Evolutionary conservation across 2,329 filamentous ascomycete genomes (phyloP).

Genomic region (Fusarium subglutinans): DNA sequence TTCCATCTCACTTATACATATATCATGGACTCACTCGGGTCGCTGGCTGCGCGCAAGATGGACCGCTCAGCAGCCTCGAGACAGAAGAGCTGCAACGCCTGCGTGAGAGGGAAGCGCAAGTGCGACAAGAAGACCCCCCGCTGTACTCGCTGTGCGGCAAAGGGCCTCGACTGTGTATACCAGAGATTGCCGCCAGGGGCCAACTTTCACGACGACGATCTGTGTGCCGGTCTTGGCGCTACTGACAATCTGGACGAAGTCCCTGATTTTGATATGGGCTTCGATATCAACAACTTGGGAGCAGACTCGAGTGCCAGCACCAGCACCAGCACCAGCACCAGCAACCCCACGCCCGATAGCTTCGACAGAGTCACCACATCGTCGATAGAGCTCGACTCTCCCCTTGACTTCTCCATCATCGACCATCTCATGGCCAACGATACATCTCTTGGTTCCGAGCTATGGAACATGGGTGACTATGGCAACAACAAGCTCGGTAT

Average conservation of each 20-base stretch:
- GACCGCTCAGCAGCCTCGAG: slow-evolving; percentile 54
- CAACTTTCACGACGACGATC: slow-evolving; percentile 35
- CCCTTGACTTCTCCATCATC: slow-evolving; percentile 49
- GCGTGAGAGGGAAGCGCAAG: slow-evolving; percentile 57
- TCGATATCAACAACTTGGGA: slow-evolving; percentile 48
- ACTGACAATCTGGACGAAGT: slow-evolving; percentile 28
- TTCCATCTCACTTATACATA: slow-evolving; percentile 2
- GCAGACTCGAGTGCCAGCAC: slow-evolving; percentile 38
- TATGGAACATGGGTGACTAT: slow-evolving; percentile 43
- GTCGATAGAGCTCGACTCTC: slow-evolving; percentile 41
- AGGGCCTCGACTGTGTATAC: slow-evolving; percentile 55
- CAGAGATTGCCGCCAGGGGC: slow-evolving; percentile 46
- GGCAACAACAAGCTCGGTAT: slow-evolving; percentile 45
- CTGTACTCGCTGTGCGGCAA: slow-evolving; percentile 55
- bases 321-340: not conserved
- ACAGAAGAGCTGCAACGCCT: slow-evolving; percentile 61
- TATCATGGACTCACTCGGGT: slow-evolving; percentile 41
- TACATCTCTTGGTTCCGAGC: slow-evolving; percentile 30
- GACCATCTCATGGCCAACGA: slow-evolving; percentile 47
- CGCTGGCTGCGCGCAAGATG: slow-evolving; percentile 43
- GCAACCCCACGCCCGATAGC: slow-evolving; percentile 44
- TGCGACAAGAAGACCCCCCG: slow-evolving; percentile 57
- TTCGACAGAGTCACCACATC: slow-evolving; percentile 33
- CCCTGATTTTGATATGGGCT: slow-evolving; percentile 50
- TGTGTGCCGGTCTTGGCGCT: slow-evolving; percentile 13